A percentile compares a stretch with the other conserved stretches of the same genome.
phyloP scores from a whole-genome alignment of 1,139 yeast species.

The Candida albicans region DNA sequence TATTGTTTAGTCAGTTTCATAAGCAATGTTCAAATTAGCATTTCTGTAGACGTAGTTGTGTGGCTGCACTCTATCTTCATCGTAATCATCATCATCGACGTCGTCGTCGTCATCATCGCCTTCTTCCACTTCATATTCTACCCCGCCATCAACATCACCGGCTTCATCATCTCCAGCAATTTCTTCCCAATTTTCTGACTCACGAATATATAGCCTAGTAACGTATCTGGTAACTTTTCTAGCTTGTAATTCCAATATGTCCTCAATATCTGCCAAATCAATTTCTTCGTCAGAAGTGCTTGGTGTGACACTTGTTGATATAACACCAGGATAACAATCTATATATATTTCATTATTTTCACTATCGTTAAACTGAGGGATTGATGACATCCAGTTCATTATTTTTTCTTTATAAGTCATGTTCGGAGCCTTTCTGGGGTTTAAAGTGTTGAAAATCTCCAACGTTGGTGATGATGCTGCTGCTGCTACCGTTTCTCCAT shows the following conservation, averaged over 20 bases:
- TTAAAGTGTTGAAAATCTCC: conserved; percentile 29
- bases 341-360: conserved; percentile 16
- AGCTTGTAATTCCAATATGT: conserved; percentile 53
- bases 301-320: conserved; percentile 24
- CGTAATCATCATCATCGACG: neutral
- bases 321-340: conserved; percentile 50
- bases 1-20: neutral
- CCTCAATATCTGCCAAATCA: conserved; percentile 32
- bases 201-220: conserved; percentile 40
- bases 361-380: conserved; percentile 40
- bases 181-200: conserved; percentile 20
- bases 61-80: neutral
- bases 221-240: conserved; percentile 48
- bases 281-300: conserved; percentile 16
- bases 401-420: conserved; percentile 68
- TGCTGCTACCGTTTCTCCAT: too few species aligned
- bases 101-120: conserved; percentile 4
- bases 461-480: neutral
- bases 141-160: conserved; percentile 13
- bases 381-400: conserved; percentile 54
- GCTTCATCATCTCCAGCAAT: conserved; percentile 11
- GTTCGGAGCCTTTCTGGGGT: conserved; percentile 57
- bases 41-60: neutral
- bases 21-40: conserved; percentile 1
- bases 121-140: conserved; percentile 1